Evolutionary conservation across 805 yeast species (phyloP).

Genomic region (Spathaspora sp.): DNA sequence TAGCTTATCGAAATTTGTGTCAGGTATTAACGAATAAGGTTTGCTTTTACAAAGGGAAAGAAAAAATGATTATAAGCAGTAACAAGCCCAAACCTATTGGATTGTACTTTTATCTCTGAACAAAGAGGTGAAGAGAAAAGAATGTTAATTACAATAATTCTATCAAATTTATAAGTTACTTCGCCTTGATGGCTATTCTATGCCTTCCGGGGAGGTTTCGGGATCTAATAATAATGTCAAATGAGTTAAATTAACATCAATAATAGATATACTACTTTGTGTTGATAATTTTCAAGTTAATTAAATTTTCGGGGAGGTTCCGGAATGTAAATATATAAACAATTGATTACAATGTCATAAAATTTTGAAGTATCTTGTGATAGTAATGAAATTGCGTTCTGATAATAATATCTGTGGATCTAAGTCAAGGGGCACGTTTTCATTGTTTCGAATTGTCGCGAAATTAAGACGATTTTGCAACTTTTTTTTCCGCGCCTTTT

Average conservation of each 20-base stretch:
- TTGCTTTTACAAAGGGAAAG: no score
- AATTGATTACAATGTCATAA: neutral
- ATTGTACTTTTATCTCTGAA: no score
- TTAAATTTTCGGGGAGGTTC: neutral
- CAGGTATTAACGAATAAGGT: no score
- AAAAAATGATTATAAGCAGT: no score
- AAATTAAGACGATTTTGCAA: neutral
- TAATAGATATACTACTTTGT: neutral
- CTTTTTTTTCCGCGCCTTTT: neutral
- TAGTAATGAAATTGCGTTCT: neutral
- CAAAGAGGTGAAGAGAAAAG: no score
- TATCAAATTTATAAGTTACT: no score
- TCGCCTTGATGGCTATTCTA: no score
- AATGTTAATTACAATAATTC: no score
- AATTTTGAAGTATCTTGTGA: neutral
- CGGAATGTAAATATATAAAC: neutral
- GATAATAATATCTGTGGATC: neutral
- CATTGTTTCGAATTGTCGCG: neutral
- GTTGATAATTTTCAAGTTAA: no score
- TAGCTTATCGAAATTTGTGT: no score
- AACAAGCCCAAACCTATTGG: no score
- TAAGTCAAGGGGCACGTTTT: neutral
- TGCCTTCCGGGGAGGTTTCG: neutral
- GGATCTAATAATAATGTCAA: neutral
- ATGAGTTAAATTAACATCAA: neutral